Conservation (phyloP, 2,329 filamentous ascomycete genomes). For the Proliferodiscus dingleyae region DNA sequence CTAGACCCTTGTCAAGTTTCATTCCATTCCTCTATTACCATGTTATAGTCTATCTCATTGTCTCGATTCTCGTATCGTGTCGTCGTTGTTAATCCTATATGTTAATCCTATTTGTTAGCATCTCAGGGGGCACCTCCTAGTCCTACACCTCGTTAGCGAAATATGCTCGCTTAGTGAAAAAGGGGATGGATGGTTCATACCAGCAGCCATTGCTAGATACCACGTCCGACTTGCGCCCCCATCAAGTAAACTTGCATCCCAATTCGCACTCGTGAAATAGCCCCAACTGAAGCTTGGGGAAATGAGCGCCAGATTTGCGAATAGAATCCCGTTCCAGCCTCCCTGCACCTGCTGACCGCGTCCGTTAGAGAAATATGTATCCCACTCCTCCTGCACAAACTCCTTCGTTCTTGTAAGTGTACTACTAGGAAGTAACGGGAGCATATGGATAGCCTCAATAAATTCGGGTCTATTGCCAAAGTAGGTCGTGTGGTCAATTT, state of each 20-base stretch:
- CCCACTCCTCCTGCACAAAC: conserved; percentile 83
- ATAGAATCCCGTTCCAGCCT: conserved; percentile 83
- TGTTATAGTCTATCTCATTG: no score
- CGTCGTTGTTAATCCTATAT: no score
- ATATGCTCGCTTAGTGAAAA: background rate
- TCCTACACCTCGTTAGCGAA: background rate
- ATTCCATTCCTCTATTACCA: no score
- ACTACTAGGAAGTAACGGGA: conserved; percentile 40
- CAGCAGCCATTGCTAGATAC: conserved; percentile 76
- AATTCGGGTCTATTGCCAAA: conserved; percentile 72
- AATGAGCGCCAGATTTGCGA: conserved; percentile 74
- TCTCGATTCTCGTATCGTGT: no score
- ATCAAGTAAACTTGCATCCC: conserved; percentile 68
- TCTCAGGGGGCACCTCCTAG: background rate
- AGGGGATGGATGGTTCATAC: conserved; percentile 31
- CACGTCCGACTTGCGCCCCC: conserved; percentile 79
- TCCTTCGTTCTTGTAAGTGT: conserved; percentile 58
- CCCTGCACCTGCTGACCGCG: conserved; percentile 61
- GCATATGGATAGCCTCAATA: conserved; percentile 49
- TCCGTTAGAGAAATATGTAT: conserved; percentile 66
- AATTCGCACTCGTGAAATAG: conserved; percentile 66
- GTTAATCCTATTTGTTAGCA: no score
- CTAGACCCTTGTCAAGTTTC: no score
- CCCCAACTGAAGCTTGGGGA: conserved; percentile 65
- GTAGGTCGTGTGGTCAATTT: conserved; percentile 87